Conservation (phyloP, 2,329 filamentous ascomycete genomes). For the Fusarium mangiferae region DNA sequence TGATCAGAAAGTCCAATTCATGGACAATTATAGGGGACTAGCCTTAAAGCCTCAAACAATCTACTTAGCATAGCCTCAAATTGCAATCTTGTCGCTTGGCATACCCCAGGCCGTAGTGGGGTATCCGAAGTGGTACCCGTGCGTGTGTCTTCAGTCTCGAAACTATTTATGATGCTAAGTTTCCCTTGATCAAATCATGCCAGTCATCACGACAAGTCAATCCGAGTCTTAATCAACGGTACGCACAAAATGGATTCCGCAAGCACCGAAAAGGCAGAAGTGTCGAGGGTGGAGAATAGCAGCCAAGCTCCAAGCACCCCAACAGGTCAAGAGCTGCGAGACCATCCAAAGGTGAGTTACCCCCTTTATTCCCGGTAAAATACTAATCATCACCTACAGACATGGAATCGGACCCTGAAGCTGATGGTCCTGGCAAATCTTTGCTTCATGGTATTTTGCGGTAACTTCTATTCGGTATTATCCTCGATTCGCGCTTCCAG, state of each 20-base stretch:
- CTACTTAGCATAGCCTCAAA: no score
- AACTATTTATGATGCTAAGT: not conserved
- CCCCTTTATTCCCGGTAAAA: not conserved
- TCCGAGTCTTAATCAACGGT: accelerated
- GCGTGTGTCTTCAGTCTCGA: not conserved
- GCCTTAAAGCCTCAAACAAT: no score
- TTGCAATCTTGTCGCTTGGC: no score
- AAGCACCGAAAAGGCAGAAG: not conserved
- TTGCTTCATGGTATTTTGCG: not conserved
- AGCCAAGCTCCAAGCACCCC: not conserved
- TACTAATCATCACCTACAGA: not conserved
- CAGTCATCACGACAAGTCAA: no score
- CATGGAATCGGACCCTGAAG: not conserved
- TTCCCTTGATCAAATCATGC: no score
- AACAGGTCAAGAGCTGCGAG: not conserved
- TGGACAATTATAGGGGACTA: no score
- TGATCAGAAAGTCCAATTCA: no score
- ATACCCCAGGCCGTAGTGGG: not conserved
- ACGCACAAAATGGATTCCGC: not conserved
- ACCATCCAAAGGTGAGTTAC: not conserved
- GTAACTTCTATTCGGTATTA: not conserved
- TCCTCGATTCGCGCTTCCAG: no score
- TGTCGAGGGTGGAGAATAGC: not conserved
- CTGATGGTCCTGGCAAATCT: not conserved
- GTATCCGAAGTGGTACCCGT: not conserved